phyloP scores from a whole-genome alignment of 371 early-diverging fungal species.

The Furculomyces boomerangus region DNA sequence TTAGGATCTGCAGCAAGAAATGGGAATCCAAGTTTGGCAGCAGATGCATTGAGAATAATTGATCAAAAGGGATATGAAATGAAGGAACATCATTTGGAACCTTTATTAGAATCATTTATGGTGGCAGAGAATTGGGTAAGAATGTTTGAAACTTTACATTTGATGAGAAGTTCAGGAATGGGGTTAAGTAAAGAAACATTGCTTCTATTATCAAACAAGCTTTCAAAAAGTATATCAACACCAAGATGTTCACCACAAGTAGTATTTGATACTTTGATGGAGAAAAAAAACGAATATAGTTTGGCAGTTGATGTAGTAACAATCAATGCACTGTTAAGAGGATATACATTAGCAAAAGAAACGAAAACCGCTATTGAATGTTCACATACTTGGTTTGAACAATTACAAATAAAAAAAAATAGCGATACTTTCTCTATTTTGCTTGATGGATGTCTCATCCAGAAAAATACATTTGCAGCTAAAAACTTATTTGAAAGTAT shows the following conservation, averaged over 20 bases:
- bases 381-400: constrained; percentile 28
- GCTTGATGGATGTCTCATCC: constrained; percentile 32
- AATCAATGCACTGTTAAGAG: constrained; percentile 40
- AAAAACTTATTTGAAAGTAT: constrained; percentile 29
- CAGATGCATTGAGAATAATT: constrained; percentile 35
- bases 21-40: constrained; percentile 35
- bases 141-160: constrained; percentile 41
- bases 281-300: constrained; percentile 20
- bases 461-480: constrained; percentile 34
- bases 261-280: constrained; percentile 31
- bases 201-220: constrained; percentile 16
- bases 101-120: constrained; percentile 46
- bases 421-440: constrained; percentile 41
- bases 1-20: constrained; percentile 37
- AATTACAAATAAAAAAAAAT: constrained; percentile 29
- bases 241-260: constrained; percentile 16
- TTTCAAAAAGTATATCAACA: constrained; percentile 8
- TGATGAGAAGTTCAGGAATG: constrained; percentile 40
- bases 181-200: constrained; percentile 23
- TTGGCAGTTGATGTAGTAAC: constrained; percentile 30
- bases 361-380: constrained; percentile 32
- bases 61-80: constrained; percentile 31
- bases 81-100: constrained; percentile 45
- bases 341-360: constrained; percentile 29
- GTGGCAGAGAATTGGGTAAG: constrained; percentile 30